Evolutionary conservation across 495 filamentous ascomycete species (phyloP), one percentile per base, ranked within the genome.

Genomic region (Annulohypoxylon maeteangense): DNA sequence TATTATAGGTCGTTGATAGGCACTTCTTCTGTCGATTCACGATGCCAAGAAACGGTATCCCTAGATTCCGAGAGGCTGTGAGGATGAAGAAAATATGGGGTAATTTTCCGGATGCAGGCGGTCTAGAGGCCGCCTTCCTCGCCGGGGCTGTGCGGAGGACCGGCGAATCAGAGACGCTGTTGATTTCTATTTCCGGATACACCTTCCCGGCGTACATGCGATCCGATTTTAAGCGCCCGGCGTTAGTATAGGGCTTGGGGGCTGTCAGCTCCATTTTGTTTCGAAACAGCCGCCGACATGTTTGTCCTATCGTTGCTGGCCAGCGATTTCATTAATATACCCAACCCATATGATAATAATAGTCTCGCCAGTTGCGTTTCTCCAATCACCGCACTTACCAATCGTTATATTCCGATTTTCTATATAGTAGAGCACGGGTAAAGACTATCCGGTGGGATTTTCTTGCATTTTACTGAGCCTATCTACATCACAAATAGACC

Each of bases 181-280:
- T 36, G 2, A 38, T 65, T 68, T 68, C 70, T 72, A 72, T 72
- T 72, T 72, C 31, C n/a, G 65, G 65, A 29, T 27, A 38, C 27
- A 29, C 60, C 55, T 53, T 61, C 23, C 59, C 25, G 61, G 60
- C 31, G 53, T 8, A 42, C 22, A 27, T 45, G 44, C 8, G 47
- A 65, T 60, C 70, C 64, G 64, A 60, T 61, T 51, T 29, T 57
- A 68, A 61, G 65, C 70, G 70, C 70, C 48, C 14, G 18, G 14
- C 12, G 4, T 34, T 40, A 40, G 7, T 11, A 51, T 64, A 61
- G 50, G 59, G 63, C 63, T 71, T 22, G 4, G 58, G 18, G 8
- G 11, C 40, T 20, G 16, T 42, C 29, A 67, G 69, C 62, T 51
- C 16, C 32, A 54, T 16, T 51, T 65, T 68, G 70, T 72, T 72